Base-by-base conservation (phyloP, 257 asterid species). In the Capsicum rhomboideum region DNA sequence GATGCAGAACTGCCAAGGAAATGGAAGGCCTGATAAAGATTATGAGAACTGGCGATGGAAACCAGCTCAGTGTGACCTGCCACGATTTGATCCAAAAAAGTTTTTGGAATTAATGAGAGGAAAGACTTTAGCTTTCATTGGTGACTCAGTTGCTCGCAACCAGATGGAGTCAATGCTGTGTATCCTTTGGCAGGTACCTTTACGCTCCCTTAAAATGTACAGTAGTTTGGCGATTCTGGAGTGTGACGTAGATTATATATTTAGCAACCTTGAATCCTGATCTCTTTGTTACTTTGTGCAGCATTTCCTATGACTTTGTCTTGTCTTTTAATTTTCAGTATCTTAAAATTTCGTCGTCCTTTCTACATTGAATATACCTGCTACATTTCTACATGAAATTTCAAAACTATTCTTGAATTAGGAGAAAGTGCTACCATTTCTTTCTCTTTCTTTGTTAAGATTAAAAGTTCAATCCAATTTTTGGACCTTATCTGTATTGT, bases 151-250 rank as follows among this genome's bases (percentile, higher is more conserved):
- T 85, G 96, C 98, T 81, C 94, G 99, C 84, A 95, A 97, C 93
- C 99, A 97, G 90, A 93, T 97, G 97, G 98, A 97, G 67, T 97
- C 99, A 8, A 84, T 96, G 95, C 88, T 96, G 50, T 96, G 99
- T 61, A 90, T 96, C 86, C 93, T 96, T 72, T 96, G 98, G 98
- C 99, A 96, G 98, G 99, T 91, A 46, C 84, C 86, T 78, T 79
- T 54, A 59, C 61, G 13, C 28, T 8, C 82, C 37, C 64, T 52
- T 54, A 28, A 75, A 50, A 50, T 77, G 58, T 77, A 28, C 82
- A 77, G 46, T 52, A 52, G 28, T 77, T 50, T 17, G 82, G 63
- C 23, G 28, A 10, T 77, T 77, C 63, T 77, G 46, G 82, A 77
- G 6, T 31, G 23, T 17, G 46, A 29, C 18, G 50, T 28, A 10